phyloP scores from a whole-genome alignment of 768 basidiomycete species.

The Kwoniella botswanensis region DNA sequence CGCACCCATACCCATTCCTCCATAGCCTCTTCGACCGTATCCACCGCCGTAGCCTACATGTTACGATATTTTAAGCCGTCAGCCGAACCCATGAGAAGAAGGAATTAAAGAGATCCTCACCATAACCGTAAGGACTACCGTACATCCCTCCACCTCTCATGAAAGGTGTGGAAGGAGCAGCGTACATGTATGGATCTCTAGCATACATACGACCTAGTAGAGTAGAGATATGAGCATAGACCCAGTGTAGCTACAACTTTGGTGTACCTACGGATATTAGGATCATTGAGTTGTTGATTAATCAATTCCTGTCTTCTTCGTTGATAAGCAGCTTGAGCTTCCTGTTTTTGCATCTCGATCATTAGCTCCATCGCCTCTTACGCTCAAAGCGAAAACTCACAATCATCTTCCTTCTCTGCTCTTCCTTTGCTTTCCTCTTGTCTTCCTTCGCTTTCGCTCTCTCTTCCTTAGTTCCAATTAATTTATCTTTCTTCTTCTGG shows the following conservation, averaged over 20 bases:
- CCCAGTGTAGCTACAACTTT: too few relatives aligned
- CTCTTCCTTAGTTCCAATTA: constrained; percentile 45
- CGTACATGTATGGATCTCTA: constrained; percentile 41
- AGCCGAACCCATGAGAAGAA: neutral
- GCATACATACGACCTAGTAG: constrained; percentile 38
- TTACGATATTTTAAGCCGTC: neutral
- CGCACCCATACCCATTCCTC: constrained; percentile 26
- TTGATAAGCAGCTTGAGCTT: constrained; percentile 37
- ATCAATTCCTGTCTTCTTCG: constrained; percentile 42
- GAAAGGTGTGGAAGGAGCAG: constrained; percentile 37
- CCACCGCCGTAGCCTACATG: constrained; percentile 34
- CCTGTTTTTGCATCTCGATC: constrained; percentile 16
- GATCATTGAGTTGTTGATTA: constrained; percentile 39
- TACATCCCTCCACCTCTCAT: constrained; percentile 33
- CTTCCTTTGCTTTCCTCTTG: constrained; percentile 35
- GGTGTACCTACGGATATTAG: constrained; percentile 37
- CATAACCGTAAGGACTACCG: constrained; percentile 45
- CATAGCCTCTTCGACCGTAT: constrained; percentile 33
- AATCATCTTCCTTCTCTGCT: constrained; percentile 38
- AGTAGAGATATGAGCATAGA: neutral
- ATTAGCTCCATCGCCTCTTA: neutral
- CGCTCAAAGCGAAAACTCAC: constrained; percentile 19
- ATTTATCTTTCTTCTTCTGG: constrained; percentile 45
- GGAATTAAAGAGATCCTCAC: constrained; percentile 24
- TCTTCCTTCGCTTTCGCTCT: constrained; percentile 37